Evolutionary conservation across 305 asterid genomes (phyloP), one percentile per base, ranked within the genome.

Genomic region (Andrographis paniculata): DNA sequence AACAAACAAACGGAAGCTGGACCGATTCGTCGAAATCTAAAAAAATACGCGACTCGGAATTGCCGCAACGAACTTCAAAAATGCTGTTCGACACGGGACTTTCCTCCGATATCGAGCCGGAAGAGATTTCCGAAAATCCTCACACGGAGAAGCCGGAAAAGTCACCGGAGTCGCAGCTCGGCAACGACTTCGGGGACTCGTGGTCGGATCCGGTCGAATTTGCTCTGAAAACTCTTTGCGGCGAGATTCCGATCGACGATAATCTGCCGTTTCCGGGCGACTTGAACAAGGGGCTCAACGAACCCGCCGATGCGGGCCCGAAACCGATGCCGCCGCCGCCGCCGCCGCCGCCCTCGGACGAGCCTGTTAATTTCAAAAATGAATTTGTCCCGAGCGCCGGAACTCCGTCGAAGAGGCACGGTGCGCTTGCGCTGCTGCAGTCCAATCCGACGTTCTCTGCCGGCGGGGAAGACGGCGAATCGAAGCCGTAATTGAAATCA

Each of bases 121-220:
- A 48, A 5, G 47, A 59, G 53, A 56, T 45, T 9, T 41, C 52
- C 18, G 43, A 42, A 18, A 33, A 52, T 10, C 76, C 60, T 45
- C 38, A 45, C 5, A 11, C 22, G 17, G 62, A 52, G 46, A 45
- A 54, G 28, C 65, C 58, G 24, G 46, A 56, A 48, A 57, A 50
- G 30, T 40, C 65, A 22, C 69, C 67, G 49, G 66, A 60, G 23
- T 45, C 78, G 0, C 64, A 23, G 53, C 52, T 59, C 42, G 65
- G 60, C 57, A 68, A 61, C 13, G 71, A 64, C 30, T 74, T 79
- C 20, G 79, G 71, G 50, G 91, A 71, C 31, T 66, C 83, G 11
- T 72, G 85, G 87, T 52, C 87, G 0, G 80, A 79, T 59, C 87
- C 91, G 2, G 70, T 76, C 36, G 84, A 83, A 14, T 83, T 83